phyloP scores from a whole-genome alignment of 2,329 filamentous ascomycete species.

The Aspergillus pseudoglaucus region DNA sequence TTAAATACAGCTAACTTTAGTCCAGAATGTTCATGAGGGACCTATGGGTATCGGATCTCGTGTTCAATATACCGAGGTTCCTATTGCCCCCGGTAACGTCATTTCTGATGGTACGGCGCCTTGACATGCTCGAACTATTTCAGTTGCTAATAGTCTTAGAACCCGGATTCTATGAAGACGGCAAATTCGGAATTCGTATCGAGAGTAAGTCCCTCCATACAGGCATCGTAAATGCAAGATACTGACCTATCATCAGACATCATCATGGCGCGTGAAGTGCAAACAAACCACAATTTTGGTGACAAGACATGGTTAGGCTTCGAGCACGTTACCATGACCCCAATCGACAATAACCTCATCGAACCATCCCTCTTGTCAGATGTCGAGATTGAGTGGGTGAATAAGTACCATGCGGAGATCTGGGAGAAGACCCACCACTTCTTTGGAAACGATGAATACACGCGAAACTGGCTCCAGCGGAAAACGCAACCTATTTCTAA shows the following conservation, averaged over 20 bases:
- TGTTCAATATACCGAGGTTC: slow-evolving; percentile 83
- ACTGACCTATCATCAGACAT: slow-evolving; percentile 50
- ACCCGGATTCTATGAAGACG: slow-evolving; percentile 95
- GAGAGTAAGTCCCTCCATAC: slow-evolving; percentile 67
- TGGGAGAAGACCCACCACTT: slow-evolving; percentile 71
- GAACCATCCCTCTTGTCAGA: slow-evolving; percentile 65
- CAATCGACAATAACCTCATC: slow-evolving; percentile 84
- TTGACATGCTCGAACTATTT: not conserved
- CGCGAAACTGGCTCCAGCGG: slow-evolving; percentile 72
- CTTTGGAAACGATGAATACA: slow-evolving; percentile 66
- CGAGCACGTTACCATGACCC: slow-evolving; percentile 95
- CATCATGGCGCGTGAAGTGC: slow-evolving; percentile 79
- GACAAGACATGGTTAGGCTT: slow-evolving; percentile 94
- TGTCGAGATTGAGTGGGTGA: slow-evolving; percentile 77
- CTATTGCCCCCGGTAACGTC: slow-evolving; percentile 85
- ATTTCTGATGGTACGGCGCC: slow-evolving; percentile 62
- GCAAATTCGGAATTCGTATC: slow-evolving; percentile 87
- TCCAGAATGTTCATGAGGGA: slow-evolving; percentile 83
- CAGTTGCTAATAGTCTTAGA: slow-evolving; percentile 43
- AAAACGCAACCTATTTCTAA: slow-evolving; percentile 66
- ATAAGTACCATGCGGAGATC: slow-evolving; percentile 76
- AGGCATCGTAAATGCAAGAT: too few species aligned
- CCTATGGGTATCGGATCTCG: slow-evolving; percentile 93
- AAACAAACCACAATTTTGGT: slow-evolving; percentile 81
- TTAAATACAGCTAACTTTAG: slow-evolving; percentile 10